These are phyloP conservation scores for Physocladia obscura DNA, from an alignment of 192 early-diverging fungal genomes.

Conservation along the genomic window DNA sequence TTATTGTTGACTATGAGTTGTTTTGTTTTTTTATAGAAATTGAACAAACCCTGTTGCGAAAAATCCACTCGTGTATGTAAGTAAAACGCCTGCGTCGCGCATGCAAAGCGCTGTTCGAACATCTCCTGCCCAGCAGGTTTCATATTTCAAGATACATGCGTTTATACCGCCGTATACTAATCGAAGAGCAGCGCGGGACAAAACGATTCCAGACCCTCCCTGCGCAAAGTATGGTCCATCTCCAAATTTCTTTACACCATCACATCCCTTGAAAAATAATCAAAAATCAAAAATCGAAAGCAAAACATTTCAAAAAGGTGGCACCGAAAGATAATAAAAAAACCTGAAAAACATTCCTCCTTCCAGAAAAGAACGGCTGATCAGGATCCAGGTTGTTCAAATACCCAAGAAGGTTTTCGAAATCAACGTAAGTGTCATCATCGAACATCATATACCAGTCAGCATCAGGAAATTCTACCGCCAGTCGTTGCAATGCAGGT, in stretches of 20 bases:
- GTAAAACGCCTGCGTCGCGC: slow-evolving; percentile 46
- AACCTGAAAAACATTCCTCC: slow-evolving; percentile 37
- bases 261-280: slow-evolving; percentile 46
- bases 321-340: too few relatives aligned
- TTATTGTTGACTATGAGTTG: background rate
- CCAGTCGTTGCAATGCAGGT: slow-evolving; percentile 51
- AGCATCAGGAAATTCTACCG: slow-evolving; percentile 49
- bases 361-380: slow-evolving; percentile 45
- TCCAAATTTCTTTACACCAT: slow-evolving; percentile 45
- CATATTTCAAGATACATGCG: slow-evolving; percentile 47
- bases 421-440: slow-evolving; percentile 61
- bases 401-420: slow-evolving; percentile 43
- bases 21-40: background rate
- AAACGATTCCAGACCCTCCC: slow-evolving; percentile 53
- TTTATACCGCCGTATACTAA: slow-evolving; percentile 35
- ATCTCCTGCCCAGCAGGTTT: slow-evolving; percentile 61
- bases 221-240: slow-evolving; percentile 56
- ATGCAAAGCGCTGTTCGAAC: slow-evolving; percentile 56
- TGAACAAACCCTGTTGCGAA: slow-evolving; percentile 36
- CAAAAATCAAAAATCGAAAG: background rate
- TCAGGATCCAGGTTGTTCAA: slow-evolving; percentile 38
- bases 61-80: slow-evolving; percentile 18
- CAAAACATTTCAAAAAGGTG: too few relatives aligned
- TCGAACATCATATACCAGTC: slow-evolving; percentile 67
- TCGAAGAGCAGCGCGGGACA: slow-evolving; percentile 46